Percentiles rank a stretch among this genome's conserved stretches.
Conservation (phyloP, 768 basidiomycete genomes). For the Leccinum ochraceum region DNA sequence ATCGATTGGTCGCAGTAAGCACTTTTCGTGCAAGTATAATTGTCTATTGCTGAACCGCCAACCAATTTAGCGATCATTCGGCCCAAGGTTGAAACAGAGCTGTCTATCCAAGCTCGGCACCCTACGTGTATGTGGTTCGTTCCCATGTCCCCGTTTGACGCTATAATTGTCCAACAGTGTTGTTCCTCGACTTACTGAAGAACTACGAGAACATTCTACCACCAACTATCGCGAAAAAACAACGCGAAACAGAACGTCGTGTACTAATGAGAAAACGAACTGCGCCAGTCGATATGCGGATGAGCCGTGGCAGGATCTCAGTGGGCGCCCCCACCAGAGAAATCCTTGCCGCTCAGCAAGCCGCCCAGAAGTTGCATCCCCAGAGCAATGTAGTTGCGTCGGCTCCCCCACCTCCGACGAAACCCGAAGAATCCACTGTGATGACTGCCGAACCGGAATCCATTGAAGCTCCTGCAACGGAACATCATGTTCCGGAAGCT, state of each 20-base stretch:
- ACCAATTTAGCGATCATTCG: slow-evolving; percentile 64
- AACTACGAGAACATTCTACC: slow-evolving; percentile 76
- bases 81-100: slow-evolving; percentile 77
- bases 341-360: slow-evolving; percentile 69
- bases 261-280: slow-evolving; percentile 85
- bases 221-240: slow-evolving; percentile 80
- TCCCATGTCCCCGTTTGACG: not conserved
- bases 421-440: slow-evolving; percentile 23
- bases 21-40: not conserved
- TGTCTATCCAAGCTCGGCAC: slow-evolving; percentile 92
- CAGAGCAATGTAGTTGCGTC: slow-evolving; percentile 17
- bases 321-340: slow-evolving; percentile 69
- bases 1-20: slow-evolving; percentile 83
- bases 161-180: slow-evolving; percentile 42
- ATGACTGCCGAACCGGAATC: slow-evolving; percentile 19
- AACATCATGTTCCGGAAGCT: slow-evolving; percentile 5
- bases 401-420: slow-evolving; percentile 13
- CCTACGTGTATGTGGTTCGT: slow-evolving; percentile 56
- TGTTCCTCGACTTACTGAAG: slow-evolving; percentile 84
- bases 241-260: slow-evolving; percentile 83
- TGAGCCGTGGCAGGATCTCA: slow-evolving; percentile 76
- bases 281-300: slow-evolving; percentile 83
- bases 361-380: slow-evolving; percentile 49
- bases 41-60: not conserved
- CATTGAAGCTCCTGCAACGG: slow-evolving; percentile 6